Percentiles rank a stretch among this genome's conserved stretches.
Conservation (phyloP, 129 eudicot genomes). For the Escallonia herrerae region DNA sequence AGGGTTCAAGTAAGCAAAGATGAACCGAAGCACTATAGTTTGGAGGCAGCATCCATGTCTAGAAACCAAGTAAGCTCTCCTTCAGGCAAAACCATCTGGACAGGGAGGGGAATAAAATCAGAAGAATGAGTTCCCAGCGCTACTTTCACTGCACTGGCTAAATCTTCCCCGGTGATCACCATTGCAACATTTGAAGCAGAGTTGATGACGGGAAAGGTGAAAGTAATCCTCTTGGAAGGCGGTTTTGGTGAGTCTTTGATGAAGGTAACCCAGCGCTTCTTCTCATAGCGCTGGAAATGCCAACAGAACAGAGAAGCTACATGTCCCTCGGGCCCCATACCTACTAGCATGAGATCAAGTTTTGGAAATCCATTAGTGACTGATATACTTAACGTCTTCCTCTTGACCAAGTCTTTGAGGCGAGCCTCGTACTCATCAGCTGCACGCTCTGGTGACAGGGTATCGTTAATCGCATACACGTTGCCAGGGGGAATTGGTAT, state of each 20-base stretch:
- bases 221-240: conserved; percentile 22
- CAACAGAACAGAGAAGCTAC: background rate
- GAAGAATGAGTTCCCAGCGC: conserved; percentile 1
- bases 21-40: too few relatives aligned
- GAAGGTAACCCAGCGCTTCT: conserved; percentile 4
- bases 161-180: conserved; percentile 8
- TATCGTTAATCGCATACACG: conserved; percentile 9
- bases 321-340: conserved; percentile 20
- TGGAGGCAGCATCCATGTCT: too few relatives aligned
- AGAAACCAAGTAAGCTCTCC: conserved; percentile 15
- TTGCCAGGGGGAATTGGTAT: conserved; percentile 12
- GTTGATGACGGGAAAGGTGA: conserved; percentile 27
- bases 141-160: conserved; percentile 13
- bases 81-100: conserved; percentile 19
- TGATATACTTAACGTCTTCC: conserved; percentile 4
- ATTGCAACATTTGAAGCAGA: conserved; percentile 18
- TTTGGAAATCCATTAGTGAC: conserved; percentile 9
- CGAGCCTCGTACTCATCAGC: conserved; percentile 13
- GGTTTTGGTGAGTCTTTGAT: background rate
- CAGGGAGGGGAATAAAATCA: conserved; percentile 1
- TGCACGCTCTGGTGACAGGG: conserved; percentile 21
- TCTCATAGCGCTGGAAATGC: conserved; percentile 12
- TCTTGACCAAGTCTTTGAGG: conserved; percentile 12
- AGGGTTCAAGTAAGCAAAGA: too few relatives aligned
- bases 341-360: conserved; percentile 21